Evolutionary conservation across 345 rosid genomes (phyloP).

Genomic region (Firmiana major): DNA sequence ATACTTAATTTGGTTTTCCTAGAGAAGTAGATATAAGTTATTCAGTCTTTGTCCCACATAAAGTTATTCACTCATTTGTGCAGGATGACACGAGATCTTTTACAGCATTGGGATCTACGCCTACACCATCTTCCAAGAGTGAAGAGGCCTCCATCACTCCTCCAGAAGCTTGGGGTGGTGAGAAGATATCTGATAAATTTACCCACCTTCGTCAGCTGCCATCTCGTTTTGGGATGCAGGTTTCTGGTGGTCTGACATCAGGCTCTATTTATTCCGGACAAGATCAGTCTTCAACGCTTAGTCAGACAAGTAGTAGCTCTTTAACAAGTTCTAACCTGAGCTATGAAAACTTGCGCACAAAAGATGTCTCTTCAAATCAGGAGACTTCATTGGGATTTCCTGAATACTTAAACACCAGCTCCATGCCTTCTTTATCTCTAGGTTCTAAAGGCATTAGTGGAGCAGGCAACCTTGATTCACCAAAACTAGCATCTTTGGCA

Average conservation of each 20-base stretch:
- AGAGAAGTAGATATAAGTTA: background rate
- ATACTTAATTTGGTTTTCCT: background rate
- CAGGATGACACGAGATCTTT: constrained; percentile 67
- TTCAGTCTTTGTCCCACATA: background rate
- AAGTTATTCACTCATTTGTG: constrained; percentile 5
- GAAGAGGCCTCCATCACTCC: constrained; percentile 83
- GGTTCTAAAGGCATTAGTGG: constrained; percentile 43
- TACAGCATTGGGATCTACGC: constrained; percentile 41
- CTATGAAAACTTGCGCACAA: constrained; percentile 43
- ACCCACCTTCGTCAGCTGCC: constrained; percentile 54
- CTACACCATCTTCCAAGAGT: constrained; percentile 64
- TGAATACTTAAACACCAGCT: constrained; percentile 44
- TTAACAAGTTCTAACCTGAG: constrained; percentile 34
- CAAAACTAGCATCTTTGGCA: constrained; percentile 46
- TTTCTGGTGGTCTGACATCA: constrained; percentile 55
- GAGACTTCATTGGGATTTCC: constrained; percentile 52
- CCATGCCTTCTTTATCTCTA: constrained; percentile 35
- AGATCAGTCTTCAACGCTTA: constrained; percentile 50
- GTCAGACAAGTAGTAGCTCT: constrained; percentile 46
- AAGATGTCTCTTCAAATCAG: constrained; percentile 45
- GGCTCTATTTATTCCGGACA: constrained; percentile 66
- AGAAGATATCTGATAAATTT: constrained; percentile 70
- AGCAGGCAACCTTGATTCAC: constrained; percentile 46
- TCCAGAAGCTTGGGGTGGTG: constrained; percentile 99
- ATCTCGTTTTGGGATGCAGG: constrained; percentile 52